Percentiles rank a stretch among this genome's conserved stretches.
phyloP scores from a whole-genome alignment of 768 basidiomycete genomes.

The Auricularia cornea region DNA sequence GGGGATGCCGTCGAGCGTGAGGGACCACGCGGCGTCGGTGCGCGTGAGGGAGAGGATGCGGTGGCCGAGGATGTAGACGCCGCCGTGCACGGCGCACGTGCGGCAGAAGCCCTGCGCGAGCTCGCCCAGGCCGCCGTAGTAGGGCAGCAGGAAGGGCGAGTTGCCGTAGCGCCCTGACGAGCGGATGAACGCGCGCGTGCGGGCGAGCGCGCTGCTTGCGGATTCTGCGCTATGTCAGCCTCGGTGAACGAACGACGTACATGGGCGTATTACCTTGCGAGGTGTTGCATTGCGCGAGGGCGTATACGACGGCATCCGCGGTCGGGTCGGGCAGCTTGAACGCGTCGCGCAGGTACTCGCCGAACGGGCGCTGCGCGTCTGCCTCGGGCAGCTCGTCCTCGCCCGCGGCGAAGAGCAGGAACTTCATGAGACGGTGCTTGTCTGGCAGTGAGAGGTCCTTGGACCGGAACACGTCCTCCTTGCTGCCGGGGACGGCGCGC shows the following conservation, averaged over 20 bases:
- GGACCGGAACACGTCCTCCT: slow-evolving; percentile 89
- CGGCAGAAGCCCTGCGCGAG: slow-evolving; percentile 76
- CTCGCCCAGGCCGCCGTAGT: slow-evolving; percentile 90
- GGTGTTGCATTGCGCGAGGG: slow-evolving; percentile 63
- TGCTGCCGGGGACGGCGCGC: slow-evolving; percentile 75
- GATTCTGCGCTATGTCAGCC: slow-evolving; percentile 39
- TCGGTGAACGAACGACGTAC: neutral
- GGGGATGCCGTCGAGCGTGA: slow-evolving; percentile 6
- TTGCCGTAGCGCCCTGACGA: slow-evolving; percentile 81
- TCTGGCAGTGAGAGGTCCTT: slow-evolving; percentile 67
- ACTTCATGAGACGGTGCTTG: slow-evolving; percentile 88
- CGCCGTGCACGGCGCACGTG: slow-evolving; percentile 65
- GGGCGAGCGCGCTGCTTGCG: slow-evolving; percentile 54
- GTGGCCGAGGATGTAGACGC: slow-evolving; percentile 33
- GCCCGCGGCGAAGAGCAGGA: slow-evolving; percentile 70
- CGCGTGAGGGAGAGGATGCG: slow-evolving; percentile 3
- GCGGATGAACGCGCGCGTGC: slow-evolving; percentile 64
- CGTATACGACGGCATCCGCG: slow-evolving; percentile 58
- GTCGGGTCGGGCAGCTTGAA: slow-evolving; percentile 58
- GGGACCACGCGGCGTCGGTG: slow-evolving; percentile 1
- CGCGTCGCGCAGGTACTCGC: slow-evolving; percentile 49
- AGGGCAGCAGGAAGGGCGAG: slow-evolving; percentile 87
- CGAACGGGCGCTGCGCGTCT: slow-evolving; percentile 48
- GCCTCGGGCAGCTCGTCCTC: slow-evolving; percentile 64
- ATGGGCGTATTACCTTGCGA: slow-evolving; percentile 40